Base-by-base conservation (phyloP, 345 rosid species). In the Eucalyptus lansdowneana region DNA sequence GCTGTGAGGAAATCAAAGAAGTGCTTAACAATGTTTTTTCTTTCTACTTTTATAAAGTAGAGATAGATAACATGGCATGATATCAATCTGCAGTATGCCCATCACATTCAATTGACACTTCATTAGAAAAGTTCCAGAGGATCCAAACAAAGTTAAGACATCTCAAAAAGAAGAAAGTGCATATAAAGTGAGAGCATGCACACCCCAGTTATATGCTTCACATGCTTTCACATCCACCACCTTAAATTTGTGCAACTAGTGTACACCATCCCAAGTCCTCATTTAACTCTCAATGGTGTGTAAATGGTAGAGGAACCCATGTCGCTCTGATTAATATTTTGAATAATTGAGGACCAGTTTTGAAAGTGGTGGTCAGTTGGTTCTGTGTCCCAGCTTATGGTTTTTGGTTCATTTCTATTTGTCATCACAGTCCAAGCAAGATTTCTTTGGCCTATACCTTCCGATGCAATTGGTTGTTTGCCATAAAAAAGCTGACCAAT, bases 1-100 rank as follows among this genome's bases (percentile, higher is more conserved):
- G 92, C 97, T 94, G 94, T 88, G 25, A 54, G 89, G 14, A 88
- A 91, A 88, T 90, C 31, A 87, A 90, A 44, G 86, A 88, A 86
- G 31, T 50, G 25, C 51, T 60, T 89, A 76, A 85, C 51, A 80
- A 60, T 22, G 50, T 21, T 44, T 56, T 42, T 51, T 51, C 9
- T 54, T 29, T 44, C 34, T 44, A 44, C 50, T 22, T 53, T 47
- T 5, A 58, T 14, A 54, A n/a, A 40, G 50, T 60, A 31, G 37
- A 56, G 80, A 34, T n/a, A 65, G 76, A 44, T 21, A 87, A 62
- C 50, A 69, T 0, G 86, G 65, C 81, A 6, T 34, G 17, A 53
- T 86, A 51, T 34, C 40, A 51, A 54, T 29, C 42, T 25, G 15
- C 69, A 37, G n/a, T 11, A 86, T 76, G 27, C 83, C 83, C 42